Evolutionary conservation across 768 basidiomycete species (phyloP), one percentile per base, ranked within the genome.

Genomic region (Panaeolus papilionaceus): DNA sequence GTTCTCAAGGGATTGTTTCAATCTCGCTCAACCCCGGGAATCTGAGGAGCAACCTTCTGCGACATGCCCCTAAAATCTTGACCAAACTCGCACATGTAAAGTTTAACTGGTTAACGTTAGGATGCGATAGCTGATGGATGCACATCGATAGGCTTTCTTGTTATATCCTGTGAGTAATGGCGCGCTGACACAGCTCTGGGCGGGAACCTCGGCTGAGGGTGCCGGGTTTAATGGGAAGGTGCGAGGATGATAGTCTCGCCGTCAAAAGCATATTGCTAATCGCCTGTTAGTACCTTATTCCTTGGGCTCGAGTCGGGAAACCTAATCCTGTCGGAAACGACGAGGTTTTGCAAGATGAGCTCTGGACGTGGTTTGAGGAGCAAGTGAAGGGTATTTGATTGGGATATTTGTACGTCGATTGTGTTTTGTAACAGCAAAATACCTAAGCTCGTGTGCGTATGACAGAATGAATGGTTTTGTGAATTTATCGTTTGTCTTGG

Each of bases 1-100:
- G 76, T 4, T 78, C 80, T 61, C 68, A 84, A 65, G 80, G 82
- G 1, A 77, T 86, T 37, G 74, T 84, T 3, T 84, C 83, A 1
- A 79, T 73, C 9, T 75, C 85, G 26, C 28, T 82, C 16, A 80
- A 86, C 68, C 86, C 86, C 3, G 86, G 86, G 62, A 77, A 76
- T 65, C 66, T 84, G 10, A 61, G 73, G 1, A 76, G 79, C 0
- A 79, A 80, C 20, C 72, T 83, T 11, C 71, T 72, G 40, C 74
- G 80, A 11, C 12, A 45, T 45, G 45, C 45, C 9, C 45, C 45
- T 45, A 7, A 11, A 20, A 18, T 45, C 16, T 20, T 20, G 14
- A 16, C 10, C n/a, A 18, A 16, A n/a, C 11, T 45, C 18, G 14
- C n/a, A 45, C 45, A 20, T 16, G 45, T 45, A 45, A 45, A 20